Evolutionary conservation across 305 asterid genomes (phyloP).

Genomic region (Andrographis paniculata): DNA sequence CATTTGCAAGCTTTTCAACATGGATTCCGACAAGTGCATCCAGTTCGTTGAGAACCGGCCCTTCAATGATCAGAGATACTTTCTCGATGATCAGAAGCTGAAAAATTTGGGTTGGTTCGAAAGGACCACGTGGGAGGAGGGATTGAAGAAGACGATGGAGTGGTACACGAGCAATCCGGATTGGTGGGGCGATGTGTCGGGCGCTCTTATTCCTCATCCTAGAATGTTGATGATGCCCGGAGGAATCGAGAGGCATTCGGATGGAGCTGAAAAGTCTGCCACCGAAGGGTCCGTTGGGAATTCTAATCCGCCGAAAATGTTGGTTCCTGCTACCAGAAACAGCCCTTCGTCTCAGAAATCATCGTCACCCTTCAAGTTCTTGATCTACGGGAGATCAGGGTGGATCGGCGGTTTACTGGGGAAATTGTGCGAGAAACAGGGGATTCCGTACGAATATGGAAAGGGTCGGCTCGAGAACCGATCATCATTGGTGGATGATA

Average conservation of each 20-base stretch:
- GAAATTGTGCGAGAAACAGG: slow-evolving; percentile 57
- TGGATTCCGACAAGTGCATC: slow-evolving; percentile 46
- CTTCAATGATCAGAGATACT: slow-evolving; percentile 61
- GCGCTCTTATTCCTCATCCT: slow-evolving; percentile 65
- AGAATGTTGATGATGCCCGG: slow-evolving; percentile 72
- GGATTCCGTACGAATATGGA: slow-evolving; percentile 58
- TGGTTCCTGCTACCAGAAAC: slow-evolving; percentile 21
- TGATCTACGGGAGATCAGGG: slow-evolving; percentile 68
- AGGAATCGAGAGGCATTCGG: slow-evolving; percentile 33
- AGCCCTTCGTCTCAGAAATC: slow-evolving; percentile 23
- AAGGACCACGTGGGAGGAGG: slow-evolving; percentile 52
- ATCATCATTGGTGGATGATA: slow-evolving; percentile 43
- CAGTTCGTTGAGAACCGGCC: slow-evolving; percentile 66
- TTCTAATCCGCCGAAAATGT: slow-evolving; percentile 17
- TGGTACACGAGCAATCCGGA: slow-evolving; percentile 54
- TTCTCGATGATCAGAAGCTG: slow-evolving; percentile 62
- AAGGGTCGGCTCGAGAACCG: slow-evolving; percentile 65
- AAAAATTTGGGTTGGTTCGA: slow-evolving; percentile 57
- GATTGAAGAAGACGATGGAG: slow-evolving; percentile 54
- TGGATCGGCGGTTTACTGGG: slow-evolving; percentile 80
- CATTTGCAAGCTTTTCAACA: slow-evolving; percentile 41
- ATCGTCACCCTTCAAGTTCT: slow-evolving; percentile 40
- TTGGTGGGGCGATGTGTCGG: slow-evolving; percentile 76
- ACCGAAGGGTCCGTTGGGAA: slow-evolving; percentile 13
- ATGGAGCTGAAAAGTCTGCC: slow-evolving; percentile 29